A percentile compares a stretch with the other conserved stretches of the same genome.
Evolutionary conservation across 352 stramenopile species (phyloP).

Genomic region (Lagenidium sp.): DNA sequence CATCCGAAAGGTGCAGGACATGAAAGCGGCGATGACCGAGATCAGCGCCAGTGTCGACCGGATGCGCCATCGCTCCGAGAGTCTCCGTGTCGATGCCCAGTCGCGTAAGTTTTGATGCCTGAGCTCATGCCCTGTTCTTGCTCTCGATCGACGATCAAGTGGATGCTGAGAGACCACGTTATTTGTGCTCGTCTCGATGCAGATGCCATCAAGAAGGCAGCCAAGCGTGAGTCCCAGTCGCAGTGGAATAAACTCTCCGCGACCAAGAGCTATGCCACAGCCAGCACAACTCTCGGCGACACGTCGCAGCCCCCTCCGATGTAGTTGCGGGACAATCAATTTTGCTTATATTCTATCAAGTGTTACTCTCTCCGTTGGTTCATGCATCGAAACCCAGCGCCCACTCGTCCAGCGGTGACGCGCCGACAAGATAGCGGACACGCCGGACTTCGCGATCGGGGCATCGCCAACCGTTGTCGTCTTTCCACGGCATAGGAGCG

Average conservation of each 20-base stretch:
- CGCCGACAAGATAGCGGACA: too few species aligned
- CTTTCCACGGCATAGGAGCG: too few species aligned
- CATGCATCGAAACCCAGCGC: too few species aligned
- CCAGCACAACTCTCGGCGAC: constrained; percentile 6
- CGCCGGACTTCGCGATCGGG: too few species aligned
- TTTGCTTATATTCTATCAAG: too few species aligned
- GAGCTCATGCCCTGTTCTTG: background rate
- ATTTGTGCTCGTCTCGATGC: background rate
- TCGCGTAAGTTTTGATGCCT: constrained; percentile 36
- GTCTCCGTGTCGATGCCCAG: constrained; percentile 62
- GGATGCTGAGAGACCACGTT: constrained; percentile 2
- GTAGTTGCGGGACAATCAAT: background rate
- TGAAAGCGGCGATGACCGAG: constrained; percentile 49
- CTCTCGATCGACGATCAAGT: constrained; percentile 1
- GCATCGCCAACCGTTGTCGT: too few species aligned
- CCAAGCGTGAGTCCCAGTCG: constrained; percentile 53
- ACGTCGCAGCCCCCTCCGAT: constrained; percentile 1
- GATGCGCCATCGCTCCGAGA: constrained; percentile 66
- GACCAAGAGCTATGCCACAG: constrained; percentile 31
- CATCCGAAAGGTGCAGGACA: constrained; percentile 49
- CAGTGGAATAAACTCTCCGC: constrained; percentile 79
- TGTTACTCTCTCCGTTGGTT: too few species aligned
- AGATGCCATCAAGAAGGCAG: constrained; percentile 81
- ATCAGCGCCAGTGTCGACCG: constrained; percentile 47
- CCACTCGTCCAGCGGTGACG: too few species aligned